phyloP scores from a whole-genome alignment of 192 early-diverging fungal species.

The Mortierella antarctica region DNA sequence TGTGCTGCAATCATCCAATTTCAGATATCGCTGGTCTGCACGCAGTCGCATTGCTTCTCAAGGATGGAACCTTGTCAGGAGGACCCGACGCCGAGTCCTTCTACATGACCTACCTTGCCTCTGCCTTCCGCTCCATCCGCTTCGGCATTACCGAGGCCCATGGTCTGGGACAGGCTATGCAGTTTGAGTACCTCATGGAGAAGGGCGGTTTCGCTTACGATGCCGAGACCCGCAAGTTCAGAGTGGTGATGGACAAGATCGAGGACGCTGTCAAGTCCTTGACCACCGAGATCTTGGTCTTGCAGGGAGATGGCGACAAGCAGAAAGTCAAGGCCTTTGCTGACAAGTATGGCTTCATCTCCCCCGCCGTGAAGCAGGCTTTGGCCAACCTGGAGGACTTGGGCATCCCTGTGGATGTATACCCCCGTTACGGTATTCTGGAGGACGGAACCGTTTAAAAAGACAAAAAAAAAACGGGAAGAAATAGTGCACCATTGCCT shows the following conservation, averaged over 20 bases:
- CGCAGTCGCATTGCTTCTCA: slow-evolving; percentile 68
- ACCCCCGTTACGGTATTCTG: slow-evolving; percentile 48
- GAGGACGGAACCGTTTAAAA: slow-evolving; percentile 44
- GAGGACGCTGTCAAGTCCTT: slow-evolving; percentile 65
- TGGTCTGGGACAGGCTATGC: slow-evolving; percentile 77
- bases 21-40: slow-evolving; percentile 74
- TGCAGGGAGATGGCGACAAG: slow-evolving; percentile 80
- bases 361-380: slow-evolving; percentile 60
- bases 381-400: slow-evolving; percentile 63
- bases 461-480: neutral
- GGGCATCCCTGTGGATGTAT: slow-evolving; percentile 53
- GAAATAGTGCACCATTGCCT: neutral
- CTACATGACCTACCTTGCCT: slow-evolving; percentile 79
- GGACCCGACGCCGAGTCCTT: slow-evolving; percentile 67
- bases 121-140: slow-evolving; percentile 76
- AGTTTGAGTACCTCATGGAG: slow-evolving; percentile 75
- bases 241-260: slow-evolving; percentile 71
- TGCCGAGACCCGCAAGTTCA: slow-evolving; percentile 53
- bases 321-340: slow-evolving; percentile 67
- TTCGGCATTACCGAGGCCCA: slow-evolving; percentile 80
- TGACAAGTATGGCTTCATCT: slow-evolving; percentile 62
- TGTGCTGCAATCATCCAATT: neutral
- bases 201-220: slow-evolving; percentile 71
- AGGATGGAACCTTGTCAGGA: slow-evolving; percentile 66
- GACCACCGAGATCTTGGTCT: slow-evolving; percentile 72